Evolutionary conservation across 768 basidiomycete genomes (phyloP).

Genomic region (Mycena maculata): DNA sequence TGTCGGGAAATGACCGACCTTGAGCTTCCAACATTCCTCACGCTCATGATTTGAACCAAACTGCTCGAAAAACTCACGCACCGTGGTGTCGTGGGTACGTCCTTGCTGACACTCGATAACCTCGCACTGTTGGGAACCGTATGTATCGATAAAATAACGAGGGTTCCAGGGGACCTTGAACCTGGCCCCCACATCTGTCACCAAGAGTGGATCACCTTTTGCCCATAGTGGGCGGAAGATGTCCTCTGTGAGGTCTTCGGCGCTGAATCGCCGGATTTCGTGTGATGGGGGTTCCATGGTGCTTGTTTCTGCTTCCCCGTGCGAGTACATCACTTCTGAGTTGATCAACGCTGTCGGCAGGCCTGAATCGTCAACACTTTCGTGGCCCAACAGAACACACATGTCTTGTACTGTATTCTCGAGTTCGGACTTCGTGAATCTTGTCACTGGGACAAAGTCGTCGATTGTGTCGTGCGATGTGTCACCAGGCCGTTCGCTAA

Average conservation of each 20-base stretch:
- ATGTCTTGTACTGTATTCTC: too few species aligned
- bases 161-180: conserved; percentile 86
- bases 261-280: conserved; percentile 57
- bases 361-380: too few species aligned
- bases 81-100: conserved; percentile 70
- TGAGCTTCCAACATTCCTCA: conserved; percentile 77
- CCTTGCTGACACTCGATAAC: conserved; percentile 88
- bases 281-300: conserved; percentile 61
- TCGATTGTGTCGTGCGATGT: conserved; percentile 60
- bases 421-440: too few species aligned
- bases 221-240: conserved; percentile 79
- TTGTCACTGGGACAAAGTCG: conserved; percentile 82
- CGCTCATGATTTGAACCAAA: conserved; percentile 77
- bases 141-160: conserved; percentile 78
- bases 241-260: conserved; percentile 64
- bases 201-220: conserved; percentile 80
- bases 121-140: conserved; percentile 70
- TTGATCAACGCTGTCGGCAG: too few species aligned
- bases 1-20: conserved; percentile 61
- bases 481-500: conserved; percentile 61
- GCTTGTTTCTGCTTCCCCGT: conserved; percentile 67
- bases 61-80: conserved; percentile 82
- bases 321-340: too few species aligned
- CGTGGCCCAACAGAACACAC: too few species aligned
- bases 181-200: conserved; percentile 70